Base-by-base conservation (phyloP, 2,329 filamentous ascomycete species). In the Clarireedia sp. region DNA sequence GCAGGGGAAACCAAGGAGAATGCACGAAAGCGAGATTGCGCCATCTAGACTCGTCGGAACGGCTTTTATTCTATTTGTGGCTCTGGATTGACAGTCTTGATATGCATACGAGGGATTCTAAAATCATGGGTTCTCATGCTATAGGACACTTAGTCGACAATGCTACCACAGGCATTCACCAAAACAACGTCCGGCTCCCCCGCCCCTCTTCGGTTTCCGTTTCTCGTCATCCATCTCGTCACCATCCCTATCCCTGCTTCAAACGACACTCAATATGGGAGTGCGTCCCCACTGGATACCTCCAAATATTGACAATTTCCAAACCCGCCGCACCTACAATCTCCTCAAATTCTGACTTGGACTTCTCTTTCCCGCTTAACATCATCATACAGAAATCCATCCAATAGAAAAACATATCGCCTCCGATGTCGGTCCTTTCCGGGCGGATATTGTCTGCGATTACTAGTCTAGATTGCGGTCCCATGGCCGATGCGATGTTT, bases 321-420 rank as follows among this genome's bases (percentile, higher is more conserved):
- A 55, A 44, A 5, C 52, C 23, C n/a, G 46, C 52, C 3, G 21
- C 33, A 19, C 21, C 26, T 5, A 44, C 17, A 37, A 49, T 41
- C 33, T 41, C 19, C 23, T 16, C 23, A 44, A 55, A 48, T n/a
- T 44, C 52, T 37, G 62, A 62, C 58, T 63, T 62, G 33, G 62
- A 62, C 45, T 68, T 64, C 56, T 68, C 66, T 37, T 68, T 68
- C 24, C 67, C 66, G 43, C 65, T 61, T 9, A 65, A 60, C 10
- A 54, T 62, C 9, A 67, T 59, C 61, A 70, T 65, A 53, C 67
- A 65, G 47, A 67, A 61, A 59, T 63, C 59, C 57, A 64, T 70
- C 3, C 70, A 73, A 50, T 73, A 73, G 0, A 68, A 19, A 12
- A 29, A 10, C 45, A 33, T 33, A 17, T 48, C 45, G 14, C 45